Evolutionary conservation across 2,329 filamentous ascomycete species (phyloP).

Genomic region (Aspergillus candidus): DNA sequence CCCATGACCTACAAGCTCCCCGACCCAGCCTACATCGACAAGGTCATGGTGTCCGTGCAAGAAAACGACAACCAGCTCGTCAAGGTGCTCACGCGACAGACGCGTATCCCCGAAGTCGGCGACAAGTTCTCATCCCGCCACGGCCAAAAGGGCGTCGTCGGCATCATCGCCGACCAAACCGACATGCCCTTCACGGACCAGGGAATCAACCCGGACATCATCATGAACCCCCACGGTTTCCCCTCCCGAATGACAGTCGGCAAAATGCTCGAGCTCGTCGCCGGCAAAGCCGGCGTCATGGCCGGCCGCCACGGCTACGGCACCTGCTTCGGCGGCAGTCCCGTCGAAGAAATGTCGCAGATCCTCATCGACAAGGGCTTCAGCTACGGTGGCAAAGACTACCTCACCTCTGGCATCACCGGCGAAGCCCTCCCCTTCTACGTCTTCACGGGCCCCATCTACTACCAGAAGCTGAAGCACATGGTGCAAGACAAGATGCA

Average conservation of each 20-base stretch:
- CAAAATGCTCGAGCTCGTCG: slow-evolving; percentile 91
- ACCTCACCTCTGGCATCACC: slow-evolving; percentile 89
- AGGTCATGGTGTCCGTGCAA: slow-evolving; percentile 87
- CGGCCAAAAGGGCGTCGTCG: slow-evolving; percentile 96
- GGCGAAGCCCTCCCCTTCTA: slow-evolving; percentile 91
- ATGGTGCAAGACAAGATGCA: slow-evolving; percentile 99
- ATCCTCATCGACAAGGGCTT: slow-evolving; percentile 84
- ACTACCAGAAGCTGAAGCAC: slow-evolving; percentile 99
- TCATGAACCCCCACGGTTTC: slow-evolving; percentile 99
- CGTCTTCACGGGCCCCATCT: slow-evolving; percentile 97
- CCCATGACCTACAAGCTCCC: slow-evolving; percentile 68
- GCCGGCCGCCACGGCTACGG: slow-evolving; percentile 84
- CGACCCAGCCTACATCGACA: slow-evolving; percentile 87
- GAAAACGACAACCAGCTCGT: slow-evolving; percentile 80
- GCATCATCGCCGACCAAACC: slow-evolving; percentile 92
- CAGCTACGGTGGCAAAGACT: slow-evolving; percentile 95
- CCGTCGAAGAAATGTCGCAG: slow-evolving; percentile 80
- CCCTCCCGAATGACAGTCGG: slow-evolving; percentile 99
- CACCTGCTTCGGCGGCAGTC: slow-evolving; percentile 76
- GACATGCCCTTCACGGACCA: slow-evolving; percentile 93
- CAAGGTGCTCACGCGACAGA: slow-evolving; percentile 96
- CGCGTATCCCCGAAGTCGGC: slow-evolving; percentile 84
- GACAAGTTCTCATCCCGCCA: slow-evolving; percentile 99
- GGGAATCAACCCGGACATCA: slow-evolving; percentile 92
- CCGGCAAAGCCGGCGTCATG: slow-evolving; percentile 87